A percentile compares a stretch with the other conserved stretches of the same genome.
These are phyloP conservation scores for Allomyces macrogynus DNA, from an alignment of 192 early-diverging fungal genomes.

Conservation along the genomic window DNA sequence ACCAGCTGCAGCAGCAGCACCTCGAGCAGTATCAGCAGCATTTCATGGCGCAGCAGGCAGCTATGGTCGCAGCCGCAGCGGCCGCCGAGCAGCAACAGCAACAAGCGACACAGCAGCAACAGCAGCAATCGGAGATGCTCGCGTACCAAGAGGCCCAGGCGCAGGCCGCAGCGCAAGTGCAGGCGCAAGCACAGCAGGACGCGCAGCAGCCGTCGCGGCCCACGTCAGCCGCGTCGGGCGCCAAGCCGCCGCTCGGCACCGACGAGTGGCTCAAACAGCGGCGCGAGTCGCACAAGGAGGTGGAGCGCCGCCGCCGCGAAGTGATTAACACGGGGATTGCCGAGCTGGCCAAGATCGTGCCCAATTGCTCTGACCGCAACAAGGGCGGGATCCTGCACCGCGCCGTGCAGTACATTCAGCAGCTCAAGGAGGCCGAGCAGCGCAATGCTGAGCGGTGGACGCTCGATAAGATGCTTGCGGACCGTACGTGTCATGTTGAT, in stretches of 20 bases:
- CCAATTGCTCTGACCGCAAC: slow-evolving; percentile 65
- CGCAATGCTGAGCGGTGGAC: neutral
- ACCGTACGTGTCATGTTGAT: neutral
- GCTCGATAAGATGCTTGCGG: neutral
- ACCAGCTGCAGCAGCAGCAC: too few relatives aligned
- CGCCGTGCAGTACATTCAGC: slow-evolving; percentile 67
- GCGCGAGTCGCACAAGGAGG: slow-evolving; percentile 80
- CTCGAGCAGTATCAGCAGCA: too few relatives aligned
- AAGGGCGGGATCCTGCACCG: slow-evolving; percentile 62
- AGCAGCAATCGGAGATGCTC: too few relatives aligned
- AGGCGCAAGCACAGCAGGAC: too few relatives aligned
- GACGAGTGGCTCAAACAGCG: slow-evolving; percentile 65
- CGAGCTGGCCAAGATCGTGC: slow-evolving; percentile 61
- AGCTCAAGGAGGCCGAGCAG: slow-evolving; percentile 32
- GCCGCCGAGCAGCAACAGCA: too few relatives aligned
- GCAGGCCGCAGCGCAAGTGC: too few relatives aligned
- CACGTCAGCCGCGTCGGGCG: slow-evolving; percentile 5
- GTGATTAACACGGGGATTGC: slow-evolving; percentile 83
- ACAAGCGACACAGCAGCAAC: too few relatives aligned
- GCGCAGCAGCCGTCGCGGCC: neutral
- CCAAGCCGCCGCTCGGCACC: slow-evolving; percentile 31
- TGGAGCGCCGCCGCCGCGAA: slow-evolving; percentile 79
- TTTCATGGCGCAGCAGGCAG: too few relatives aligned
- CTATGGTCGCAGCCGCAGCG: too few relatives aligned
- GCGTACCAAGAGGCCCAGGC: too few relatives aligned